Evolutionary conservation across 2,329 filamentous ascomycete species (phyloP), one percentile per base, ranked within the genome.

Genomic region (Teratosphaeria epicoccoides): DNA sequence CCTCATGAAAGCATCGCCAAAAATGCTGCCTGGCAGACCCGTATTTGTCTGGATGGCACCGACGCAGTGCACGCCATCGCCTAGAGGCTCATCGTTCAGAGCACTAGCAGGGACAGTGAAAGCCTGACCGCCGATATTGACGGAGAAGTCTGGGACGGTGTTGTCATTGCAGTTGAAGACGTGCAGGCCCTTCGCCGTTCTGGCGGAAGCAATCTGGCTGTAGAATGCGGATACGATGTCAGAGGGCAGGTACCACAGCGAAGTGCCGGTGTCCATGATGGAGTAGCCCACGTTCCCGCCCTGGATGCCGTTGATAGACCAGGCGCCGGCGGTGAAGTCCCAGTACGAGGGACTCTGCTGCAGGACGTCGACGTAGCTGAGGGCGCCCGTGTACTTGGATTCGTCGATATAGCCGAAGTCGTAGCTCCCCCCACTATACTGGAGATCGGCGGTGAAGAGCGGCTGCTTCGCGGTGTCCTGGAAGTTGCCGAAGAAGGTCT

Each of bases 1-100:
- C 79, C 91, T 93, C 59, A 93, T 76, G 72, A 89, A 68, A 50
- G 67, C 59, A 55, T 90, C 86, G 9, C 88, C 88, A 51, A 90
- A 79, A 63, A 94, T 88, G 52, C 76, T 80, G 56, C 83, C 75
- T 5, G 75, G 75, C 45, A 84, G 68, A n/a, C 75, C 78, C 1
- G 68, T 62, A 60, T 78, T 74, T 56, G 70, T 75, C 73, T 93
- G 88, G 56, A 94, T 78, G 47, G 87, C 87, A 50, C 87, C 87
- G 66, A 80, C 90, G 75, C 88, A 93, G 51, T 61, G 67, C 29
- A 59, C 60, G 54, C 64, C 65, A 17, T 67, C 68, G 7, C 62
- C 54, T 46, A 72, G 54, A 6, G 74, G 70, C 0, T 74, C 68
- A 59, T 76, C 79, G 66, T 80, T 81, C 69, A 82, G 74, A 64